Base-by-base conservation (phyloP, 805 yeast genomes). In the Metschnikowia reukaufii region DNA sequence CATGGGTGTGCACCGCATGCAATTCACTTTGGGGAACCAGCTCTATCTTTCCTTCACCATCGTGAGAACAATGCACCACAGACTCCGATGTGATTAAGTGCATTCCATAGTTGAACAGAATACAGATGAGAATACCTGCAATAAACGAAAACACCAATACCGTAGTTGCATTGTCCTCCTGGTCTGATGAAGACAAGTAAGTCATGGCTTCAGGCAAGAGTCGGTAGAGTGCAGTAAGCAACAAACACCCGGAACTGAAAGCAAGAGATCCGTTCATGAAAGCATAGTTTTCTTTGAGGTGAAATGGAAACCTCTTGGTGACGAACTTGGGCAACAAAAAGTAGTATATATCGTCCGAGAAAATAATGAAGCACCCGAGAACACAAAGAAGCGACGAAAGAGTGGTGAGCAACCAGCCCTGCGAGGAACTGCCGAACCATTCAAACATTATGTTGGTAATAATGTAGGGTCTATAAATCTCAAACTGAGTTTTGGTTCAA, bases 21-120 rank as follows among this genome's bases (percentile, higher is more conserved):
- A 42, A 46, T 47, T 33, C 45, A 45, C 36, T 52, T 39, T 19
- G 44, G 53, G 18, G 53, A 55, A 13, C 52, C 55, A 10, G 48
- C 57, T 48, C 50, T 16, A 45, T 64, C 19, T 58, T 63, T 33
- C 42, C 46, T 25, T 59, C 65, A 10, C 67, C 76, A 10, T 72
- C 81, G 58, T 90, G 96, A 13, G 81, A 85, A 65, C 97, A 90
- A 61, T 90, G 97, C 0, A 91, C 86, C 29, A 91, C 78, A 27
- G 91, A 83, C 61, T 88, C 88, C 42, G 92, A 81, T 0, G 97
- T 88, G 43, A 83, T 64, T 30, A 80, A 63, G 64, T 91, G 97
- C 4, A 94, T 80, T 1, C 84, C 31, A 21, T 71, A 62, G 63
- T 90, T 91, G 45, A 92, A 67, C 1, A 65, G 49, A 0, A 81